These are phyloP conservation scores for Eurotiales sp. DNA, from an alignment of 2,329 filamentous ascomycete genomes.

Conservation along the genomic window DNA sequence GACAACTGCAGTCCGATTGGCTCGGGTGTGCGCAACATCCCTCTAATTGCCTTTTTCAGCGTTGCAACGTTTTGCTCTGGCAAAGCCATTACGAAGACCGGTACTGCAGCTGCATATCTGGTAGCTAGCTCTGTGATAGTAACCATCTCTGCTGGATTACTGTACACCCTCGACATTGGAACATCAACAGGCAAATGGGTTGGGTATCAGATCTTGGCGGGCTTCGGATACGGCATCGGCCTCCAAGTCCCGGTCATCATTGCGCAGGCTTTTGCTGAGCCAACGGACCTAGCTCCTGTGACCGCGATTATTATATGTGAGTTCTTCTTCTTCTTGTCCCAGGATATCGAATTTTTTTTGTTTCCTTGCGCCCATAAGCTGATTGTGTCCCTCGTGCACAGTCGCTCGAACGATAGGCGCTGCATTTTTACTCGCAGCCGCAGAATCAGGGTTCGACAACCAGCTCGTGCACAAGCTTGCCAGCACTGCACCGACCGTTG, in stretches of 20 bases:
- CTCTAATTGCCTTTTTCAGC: slow-evolving; percentile 27
- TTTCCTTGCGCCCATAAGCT: no score
- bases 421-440: background rate
- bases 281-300: slow-evolving; percentile 19
- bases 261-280: slow-evolving; percentile 18
- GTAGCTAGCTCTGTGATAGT: background rate
- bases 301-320: slow-evolving; percentile 20
- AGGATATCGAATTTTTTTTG: background rate
- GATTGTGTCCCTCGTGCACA: background rate
- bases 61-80: background rate
- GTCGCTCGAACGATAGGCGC: slow-evolving; percentile 3
- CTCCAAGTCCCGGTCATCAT: slow-evolving; percentile 19
- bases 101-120: background rate
- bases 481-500: background rate
- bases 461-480: background rate
- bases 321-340: background rate
- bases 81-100: background rate
- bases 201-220: slow-evolving; percentile 23
- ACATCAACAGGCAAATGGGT: slow-evolving; percentile 21
- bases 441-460: background rate
- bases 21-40: slow-evolving; percentile 40
- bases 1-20: slow-evolving; percentile 24
- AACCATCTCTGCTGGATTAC: slow-evolving; percentile 21
- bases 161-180: slow-evolving; percentile 29
- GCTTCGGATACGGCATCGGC: slow-evolving; percentile 18